Evolutionary conservation across 2,329 filamentous ascomycete genomes (phyloP).

Genomic region (Onygenales sp.): DNA sequence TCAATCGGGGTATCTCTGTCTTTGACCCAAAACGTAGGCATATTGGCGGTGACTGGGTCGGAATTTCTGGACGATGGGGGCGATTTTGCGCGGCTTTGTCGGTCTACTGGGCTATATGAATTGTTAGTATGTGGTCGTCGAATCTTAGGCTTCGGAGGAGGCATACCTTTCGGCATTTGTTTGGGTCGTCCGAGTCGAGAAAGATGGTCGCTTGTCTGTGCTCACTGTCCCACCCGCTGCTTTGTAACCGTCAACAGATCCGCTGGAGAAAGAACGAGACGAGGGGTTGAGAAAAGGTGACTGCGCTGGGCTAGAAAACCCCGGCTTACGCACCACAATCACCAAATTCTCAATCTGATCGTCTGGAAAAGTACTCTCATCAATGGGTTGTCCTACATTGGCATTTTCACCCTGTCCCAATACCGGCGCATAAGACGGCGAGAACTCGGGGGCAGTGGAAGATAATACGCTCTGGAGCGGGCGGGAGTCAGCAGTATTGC

Average conservation of each 20-base stretch:
- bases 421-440: conserved; percentile 32
- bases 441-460: conserved; percentile 55
- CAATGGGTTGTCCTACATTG: conserved; percentile 26
- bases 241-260: conserved; percentile 45
- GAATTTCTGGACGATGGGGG: background rate
- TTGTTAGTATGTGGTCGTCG: background rate
- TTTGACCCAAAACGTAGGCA: conserved; percentile 41
- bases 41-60: conserved; percentile 3
- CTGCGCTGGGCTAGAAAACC: conserved; percentile 22
- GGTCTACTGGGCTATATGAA: background rate
- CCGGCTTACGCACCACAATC: conserved; percentile 42
- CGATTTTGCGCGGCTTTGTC: background rate
- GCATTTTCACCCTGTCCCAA: conserved; percentile 23
- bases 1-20: conserved; percentile 36
- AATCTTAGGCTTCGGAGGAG: conserved; percentile 7
- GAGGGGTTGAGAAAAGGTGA: conserved; percentile 30
- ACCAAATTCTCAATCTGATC: conserved; percentile 43
- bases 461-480: conserved; percentile 46
- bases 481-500: conserved; percentile 22
- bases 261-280: conserved; percentile 46
- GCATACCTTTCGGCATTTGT: conserved; percentile 30
- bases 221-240: conserved; percentile 41
- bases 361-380: conserved; percentile 40
- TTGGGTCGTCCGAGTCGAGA: conserved; percentile 24
- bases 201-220: conserved; percentile 28